A percentile compares a stretch with the other conserved stretches of the same genome.
phyloP scores from a whole-genome alignment of 495 filamentous ascomycete genomes.

The Xylaria grammica region DNA sequence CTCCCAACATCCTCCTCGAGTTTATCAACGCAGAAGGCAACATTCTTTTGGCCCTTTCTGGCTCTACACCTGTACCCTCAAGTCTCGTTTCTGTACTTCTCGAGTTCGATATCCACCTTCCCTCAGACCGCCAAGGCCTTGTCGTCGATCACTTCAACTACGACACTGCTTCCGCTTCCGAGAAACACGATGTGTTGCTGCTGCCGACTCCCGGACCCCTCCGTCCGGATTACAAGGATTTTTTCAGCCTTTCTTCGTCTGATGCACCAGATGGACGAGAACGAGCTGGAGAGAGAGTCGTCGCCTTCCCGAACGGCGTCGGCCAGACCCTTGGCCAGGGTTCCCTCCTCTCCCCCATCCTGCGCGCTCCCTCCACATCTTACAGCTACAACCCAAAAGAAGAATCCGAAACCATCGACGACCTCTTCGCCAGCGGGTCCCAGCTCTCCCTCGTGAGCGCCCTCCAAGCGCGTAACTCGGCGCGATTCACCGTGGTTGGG shows the following conservation, averaged over 20 bases:
- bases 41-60: slow-evolving; percentile 85
- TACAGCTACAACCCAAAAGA: slow-evolving; percentile 97
- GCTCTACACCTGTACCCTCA: slow-evolving; percentile 72
- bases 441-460: slow-evolving; percentile 83
- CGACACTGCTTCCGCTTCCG: slow-evolving; percentile 73
- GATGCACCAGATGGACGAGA: slow-evolving; percentile 27
- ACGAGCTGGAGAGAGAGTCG: slow-evolving; percentile 33
- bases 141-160: slow-evolving; percentile 97
- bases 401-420: slow-evolving; percentile 68
- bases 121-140: slow-evolving; percentile 78
- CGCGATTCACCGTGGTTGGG: slow-evolving; percentile 85
- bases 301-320: slow-evolving; percentile 81
- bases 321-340: slow-evolving; percentile 81
- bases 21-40: slow-evolving; percentile 93
- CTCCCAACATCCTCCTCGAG: slow-evolving; percentile 83
- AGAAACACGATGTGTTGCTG: slow-evolving; percentile 88
- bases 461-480: slow-evolving; percentile 91
- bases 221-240: slow-evolving; percentile 74
- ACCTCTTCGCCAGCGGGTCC: slow-evolving; percentile 80
- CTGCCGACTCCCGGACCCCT: slow-evolving; percentile 66
- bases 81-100: slow-evolving; percentile 83
- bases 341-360: slow-evolving; percentile 77
- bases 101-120: slow-evolving; percentile 89
- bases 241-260: slow-evolving; percentile 69
- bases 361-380: slow-evolving; percentile 79